Base-by-base conservation (phyloP, 768 basidiomycete species). In the Nidularia sp. region DNA sequence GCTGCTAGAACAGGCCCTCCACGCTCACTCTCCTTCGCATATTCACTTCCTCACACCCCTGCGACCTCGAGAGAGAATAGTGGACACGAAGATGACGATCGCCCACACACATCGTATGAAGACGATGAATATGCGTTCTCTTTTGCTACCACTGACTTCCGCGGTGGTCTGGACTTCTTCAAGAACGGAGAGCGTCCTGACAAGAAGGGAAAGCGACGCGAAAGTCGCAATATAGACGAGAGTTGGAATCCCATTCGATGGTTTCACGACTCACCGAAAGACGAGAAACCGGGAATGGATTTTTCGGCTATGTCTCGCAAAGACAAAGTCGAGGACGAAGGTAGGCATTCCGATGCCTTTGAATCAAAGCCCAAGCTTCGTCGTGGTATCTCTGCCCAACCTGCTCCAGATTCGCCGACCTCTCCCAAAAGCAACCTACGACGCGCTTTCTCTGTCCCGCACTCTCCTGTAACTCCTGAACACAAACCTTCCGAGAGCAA, bases 1-100 rank as follows among this genome's bases (percentile, higher is more conserved):
- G 80, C 85, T 5, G 70, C 72, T 47, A 74, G 88, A 48, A 89
- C 87, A 3, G 88, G 88, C 9, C 86, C 87, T 33, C 88, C 88
- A 3, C 77, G 88, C 39, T 86, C 88, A 0, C 70, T 89, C 29
- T 86, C 86, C 2, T 86, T 81, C 61, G 77, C 78, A 31, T 84
- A 85, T 59, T 75, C 81, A 6, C 67, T 77, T 33, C 71, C 81
- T 1, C 67, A 63, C 62, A 34, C 77, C 1, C 59, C 69, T 43
- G 56, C 61, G 42, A 52, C 59, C 43, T 55, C 67, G 2, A 61
- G 59, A 7, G 53, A 61, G 29, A 62, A 63, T 35, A 60, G 59
- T 48, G 65, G 59, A 25, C 63, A 56, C 44, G 58, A 70, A 43
- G 65, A 62, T 13, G 66, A 65, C 33, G 63, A 63, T 41, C 67